Conservation (phyloP, 257 asterid species). For the Nyctanthes arbortristis region DNA sequence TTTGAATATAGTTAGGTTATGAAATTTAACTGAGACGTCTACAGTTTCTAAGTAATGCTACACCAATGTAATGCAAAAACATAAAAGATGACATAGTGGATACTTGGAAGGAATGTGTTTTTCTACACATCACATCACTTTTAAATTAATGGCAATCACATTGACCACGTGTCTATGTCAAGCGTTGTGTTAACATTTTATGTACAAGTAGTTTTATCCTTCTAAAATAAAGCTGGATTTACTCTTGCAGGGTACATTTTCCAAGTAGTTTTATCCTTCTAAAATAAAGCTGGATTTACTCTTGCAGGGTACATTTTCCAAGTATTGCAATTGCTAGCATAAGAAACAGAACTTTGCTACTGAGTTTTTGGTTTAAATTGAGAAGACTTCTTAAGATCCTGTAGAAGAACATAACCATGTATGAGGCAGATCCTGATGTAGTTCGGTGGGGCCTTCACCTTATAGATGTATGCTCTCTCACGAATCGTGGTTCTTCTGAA, state of each 20-base stretch:
- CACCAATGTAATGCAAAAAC: too few species aligned
- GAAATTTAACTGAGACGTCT: constrained; percentile 7
- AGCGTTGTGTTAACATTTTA: too few species aligned
- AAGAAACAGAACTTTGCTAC: background rate
- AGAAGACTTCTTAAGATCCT: constrained; percentile 11
- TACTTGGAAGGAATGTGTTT: too few species aligned
- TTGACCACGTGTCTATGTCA: too few species aligned
- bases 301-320: constrained; percentile 9
- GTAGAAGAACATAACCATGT: constrained; percentile 37
- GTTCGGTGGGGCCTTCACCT: constrained; percentile 88
- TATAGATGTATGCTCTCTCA: constrained; percentile 59
- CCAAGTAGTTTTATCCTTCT: too few species aligned
- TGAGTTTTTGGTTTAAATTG: constrained; percentile 14
- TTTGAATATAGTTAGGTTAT: background rate
- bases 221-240: constrained; percentile 13
- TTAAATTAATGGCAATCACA: too few species aligned
- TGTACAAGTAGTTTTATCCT: too few species aligned
- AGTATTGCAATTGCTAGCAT: background rate
- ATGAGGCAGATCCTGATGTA: constrained; percentile 74
- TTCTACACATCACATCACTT: too few species aligned
- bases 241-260: constrained; percentile 14
- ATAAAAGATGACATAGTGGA: too few species aligned
- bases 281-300: constrained; percentile 13
- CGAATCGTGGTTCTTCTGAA: constrained; percentile 51
- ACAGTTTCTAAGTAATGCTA: too few species aligned